Evolutionary conservation across 1,284 basidiomycete species (phyloP).

Genomic region (Apiotrichum siamense): DNA sequence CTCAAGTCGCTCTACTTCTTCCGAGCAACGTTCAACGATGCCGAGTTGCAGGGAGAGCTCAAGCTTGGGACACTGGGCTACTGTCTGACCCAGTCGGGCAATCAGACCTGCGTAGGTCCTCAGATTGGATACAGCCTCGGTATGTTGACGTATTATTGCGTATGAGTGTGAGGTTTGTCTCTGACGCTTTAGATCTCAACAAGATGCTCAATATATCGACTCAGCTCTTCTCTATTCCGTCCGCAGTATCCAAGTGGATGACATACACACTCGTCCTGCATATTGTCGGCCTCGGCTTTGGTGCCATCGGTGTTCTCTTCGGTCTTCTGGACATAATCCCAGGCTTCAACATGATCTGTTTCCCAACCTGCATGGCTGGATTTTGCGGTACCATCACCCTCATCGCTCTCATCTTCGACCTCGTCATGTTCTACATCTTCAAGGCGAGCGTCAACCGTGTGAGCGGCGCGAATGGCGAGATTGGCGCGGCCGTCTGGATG

Average conservation of each 20-base stretch:
- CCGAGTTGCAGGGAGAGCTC: constrained; percentile 56
- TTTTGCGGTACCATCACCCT: constrained; percentile 67
- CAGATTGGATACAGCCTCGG: constrained; percentile 75
- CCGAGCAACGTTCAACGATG: constrained; percentile 58
- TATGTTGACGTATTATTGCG: constrained; percentile 38
- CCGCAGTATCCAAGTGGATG: constrained; percentile 67
- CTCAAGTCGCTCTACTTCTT: constrained; percentile 80
- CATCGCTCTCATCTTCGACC: constrained; percentile 76
- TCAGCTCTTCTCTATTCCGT: constrained; percentile 59
- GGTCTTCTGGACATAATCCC: constrained; percentile 77
- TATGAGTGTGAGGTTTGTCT: not conserved
- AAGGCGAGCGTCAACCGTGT: constrained; percentile 68
- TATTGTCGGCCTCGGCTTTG: constrained; percentile 66
- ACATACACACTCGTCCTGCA: constrained; percentile 85
- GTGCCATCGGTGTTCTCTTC: constrained; percentile 66
- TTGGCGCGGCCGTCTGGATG: constrained; percentile 77
- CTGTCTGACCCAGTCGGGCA: constrained; percentile 53
- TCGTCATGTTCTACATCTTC: constrained; percentile 76
- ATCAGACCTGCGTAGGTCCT: constrained; percentile 65
- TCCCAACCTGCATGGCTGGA: constrained; percentile 69
- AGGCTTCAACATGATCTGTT: constrained; percentile 75
- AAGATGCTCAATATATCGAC: constrained; percentile 60
- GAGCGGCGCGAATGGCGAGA: constrained; percentile 60
- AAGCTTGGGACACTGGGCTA: constrained; percentile 81
- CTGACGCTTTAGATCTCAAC: constrained; percentile 61